A percentile compares a stretch with the other conserved stretches of the same genome.
These are phyloP conservation scores for Xerocomus brunneocitrinus DNA, from an alignment of 768 basidiomycete species.

Conservation along the genomic window DNA sequence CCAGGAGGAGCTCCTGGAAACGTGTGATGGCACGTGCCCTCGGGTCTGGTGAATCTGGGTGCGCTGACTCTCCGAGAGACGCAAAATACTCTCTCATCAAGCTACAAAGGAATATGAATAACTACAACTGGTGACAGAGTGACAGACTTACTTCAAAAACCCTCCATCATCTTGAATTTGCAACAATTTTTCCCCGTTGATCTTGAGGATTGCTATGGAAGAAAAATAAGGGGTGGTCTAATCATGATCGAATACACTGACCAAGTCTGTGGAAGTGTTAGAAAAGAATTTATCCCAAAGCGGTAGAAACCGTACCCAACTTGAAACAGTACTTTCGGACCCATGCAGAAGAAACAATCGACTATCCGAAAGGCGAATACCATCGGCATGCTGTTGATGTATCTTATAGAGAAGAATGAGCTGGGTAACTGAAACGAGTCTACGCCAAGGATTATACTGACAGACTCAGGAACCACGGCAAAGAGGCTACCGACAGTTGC, in stretches of 20 bases:
- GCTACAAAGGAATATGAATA: conserved; percentile 35
- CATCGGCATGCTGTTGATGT: conserved; percentile 93
- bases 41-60: conserved; percentile 84
- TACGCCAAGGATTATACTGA: conserved; percentile 43
- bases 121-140: not conserved
- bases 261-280: conserved; percentile 44
- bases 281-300: not conserved
- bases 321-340: conserved; percentile 97
- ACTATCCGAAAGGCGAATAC: conserved; percentile 97
- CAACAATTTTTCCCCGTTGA: conserved; percentile 89
- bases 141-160: conserved; percentile 75
- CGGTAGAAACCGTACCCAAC: conserved; percentile 61
- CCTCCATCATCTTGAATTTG: conserved; percentile 95
- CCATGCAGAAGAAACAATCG: conserved; percentile 99
- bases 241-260: conserved; percentile 30
- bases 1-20: conserved; percentile 94
- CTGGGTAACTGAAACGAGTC: not conserved
- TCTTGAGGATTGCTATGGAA: conserved; percentile 83
- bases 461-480: conserved; percentile 98
- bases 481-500: conserved; percentile 91
- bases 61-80: conserved; percentile 89
- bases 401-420: conserved; percentile 39
- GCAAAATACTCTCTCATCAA: conserved; percentile 95
- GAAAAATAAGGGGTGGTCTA: conserved; percentile 10
- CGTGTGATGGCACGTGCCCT: conserved; percentile 90